Evolutionary conservation across 75 land plant species (phyloP), one percentile per base, ranked within the genome.

Genomic region (Gnetum montanum): DNA sequence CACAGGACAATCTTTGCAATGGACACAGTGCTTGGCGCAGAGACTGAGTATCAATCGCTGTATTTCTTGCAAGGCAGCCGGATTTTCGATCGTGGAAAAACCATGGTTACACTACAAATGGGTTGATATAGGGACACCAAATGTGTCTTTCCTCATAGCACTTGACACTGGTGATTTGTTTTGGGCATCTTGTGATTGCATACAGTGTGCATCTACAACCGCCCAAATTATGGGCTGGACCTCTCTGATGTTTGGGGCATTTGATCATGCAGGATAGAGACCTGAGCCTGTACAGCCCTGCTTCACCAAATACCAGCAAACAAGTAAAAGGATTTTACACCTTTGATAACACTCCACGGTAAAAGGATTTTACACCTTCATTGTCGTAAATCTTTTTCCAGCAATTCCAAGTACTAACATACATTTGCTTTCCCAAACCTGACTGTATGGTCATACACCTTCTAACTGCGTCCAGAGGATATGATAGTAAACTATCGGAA

Each of bases 111-210:
- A 91, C 33, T 91, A 91, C 41, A 70, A 79, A 7, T 72, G 80
- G 73, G 61, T 91, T 50, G 83, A 88, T 41, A 63, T 91, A n/a
- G 97, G 97, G 23, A 78, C 94, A 25, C 97, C 97, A 12, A 75
- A 70, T 65, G 65, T 74, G 34, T 81, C 89, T 4, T 91, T 75
- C 69, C 73, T 91, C 43, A 94, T 91, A 36, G 89, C 89, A 16
- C 57, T 91, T 69, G 97, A 91, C 68, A 74, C 84, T 31, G 97
- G 97, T 71, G 89, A 91, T 48, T 49, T 88, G 38, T 64, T 84
- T 18, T 91, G 97, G 97, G 60, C 88, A 45, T 94, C 97, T 5
- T 91, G 97, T 59, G 72, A 91, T 23, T 91, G 97, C 64, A 57
- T 69, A 29, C 70, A 76, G 26, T 91, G 97, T 69, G 85, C 92